Conservation (phyloP, 257 asterid genomes). For the Solanum arcanum region DNA sequence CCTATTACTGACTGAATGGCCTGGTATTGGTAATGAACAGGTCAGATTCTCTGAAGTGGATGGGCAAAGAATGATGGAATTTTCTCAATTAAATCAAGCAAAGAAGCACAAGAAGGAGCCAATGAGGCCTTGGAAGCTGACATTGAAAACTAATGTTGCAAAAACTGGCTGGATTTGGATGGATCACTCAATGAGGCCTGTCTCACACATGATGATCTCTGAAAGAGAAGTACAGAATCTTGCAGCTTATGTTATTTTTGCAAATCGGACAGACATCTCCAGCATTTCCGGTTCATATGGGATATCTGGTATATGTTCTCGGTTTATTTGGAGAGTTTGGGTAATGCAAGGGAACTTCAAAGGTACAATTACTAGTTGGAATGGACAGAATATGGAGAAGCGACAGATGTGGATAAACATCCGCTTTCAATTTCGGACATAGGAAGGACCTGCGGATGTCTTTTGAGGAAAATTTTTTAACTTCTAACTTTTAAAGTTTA, state of each 20-base stretch:
- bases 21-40: not conserved
- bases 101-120: not conserved
- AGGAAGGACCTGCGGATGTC: not conserved
- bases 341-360: not conserved
- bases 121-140: not conserved
- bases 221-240: not conserved
- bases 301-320: not conserved
- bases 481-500: not conserved
- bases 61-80: not conserved
- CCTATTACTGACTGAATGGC: not conserved
- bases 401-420: not conserved
- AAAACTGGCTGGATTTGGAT: not conserved
- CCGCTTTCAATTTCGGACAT: not conserved
- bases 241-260: not conserved
- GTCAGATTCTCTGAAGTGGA: not conserved
- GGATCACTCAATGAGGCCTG: not conserved
- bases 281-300: not conserved
- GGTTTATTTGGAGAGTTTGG: not conserved
- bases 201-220: not conserved
- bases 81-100: not conserved
- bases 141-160: not conserved
- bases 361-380: not conserved
- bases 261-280: not conserved
- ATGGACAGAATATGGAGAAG: not conserved
- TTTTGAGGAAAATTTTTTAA: not conserved